These are phyloP conservation scores for Aspergillus olivimuriae DNA, from an alignment of 495 filamentous ascomycete species.

Conservation along the genomic window DNA sequence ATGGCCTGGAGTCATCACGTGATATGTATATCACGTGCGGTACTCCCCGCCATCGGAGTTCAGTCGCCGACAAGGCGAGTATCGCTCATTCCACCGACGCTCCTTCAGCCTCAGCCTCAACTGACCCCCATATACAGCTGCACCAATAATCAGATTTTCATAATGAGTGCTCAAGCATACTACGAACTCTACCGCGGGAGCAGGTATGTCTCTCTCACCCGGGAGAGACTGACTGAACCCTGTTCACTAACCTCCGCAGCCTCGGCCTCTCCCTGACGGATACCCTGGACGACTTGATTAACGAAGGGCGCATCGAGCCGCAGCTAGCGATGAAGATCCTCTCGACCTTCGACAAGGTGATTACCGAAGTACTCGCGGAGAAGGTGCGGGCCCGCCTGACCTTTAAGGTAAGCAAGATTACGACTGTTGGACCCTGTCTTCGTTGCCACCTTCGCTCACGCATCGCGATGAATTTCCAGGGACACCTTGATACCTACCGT, in stretches of 20 bases:
- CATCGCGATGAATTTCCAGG: no score
- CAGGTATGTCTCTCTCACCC: constrained; percentile 61
- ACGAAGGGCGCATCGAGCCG: constrained; percentile 85
- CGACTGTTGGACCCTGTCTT: no score
- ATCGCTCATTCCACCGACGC: no score
- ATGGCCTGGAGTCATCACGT: background rate
- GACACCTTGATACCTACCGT: constrained; percentile 96
- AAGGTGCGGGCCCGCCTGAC: constrained; percentile 85
- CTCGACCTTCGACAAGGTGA: constrained; percentile 80
- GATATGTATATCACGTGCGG: constrained; percentile 12
- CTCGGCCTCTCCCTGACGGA: constrained; percentile 89
- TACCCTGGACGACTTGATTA: constrained; percentile 93
- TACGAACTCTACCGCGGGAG: constrained; percentile 97
- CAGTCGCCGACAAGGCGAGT: no score
- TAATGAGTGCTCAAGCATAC: constrained; percentile 46
- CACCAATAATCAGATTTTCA: constrained; percentile 7
- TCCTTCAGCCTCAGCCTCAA: constrained; percentile 13
- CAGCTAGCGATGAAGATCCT: constrained; percentile 98
- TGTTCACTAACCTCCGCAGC: constrained; percentile 40
- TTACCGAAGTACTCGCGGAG: constrained; percentile 81
- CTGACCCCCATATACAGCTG: constrained; percentile 6
- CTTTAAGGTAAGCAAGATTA: constrained; percentile 97
- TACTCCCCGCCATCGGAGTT: constrained; percentile 6
- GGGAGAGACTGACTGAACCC: background rate
- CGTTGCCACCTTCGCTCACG: no score